Conservation (phyloP, 2,329 filamentous ascomycete species). For the Botrytis aclada region DNA sequence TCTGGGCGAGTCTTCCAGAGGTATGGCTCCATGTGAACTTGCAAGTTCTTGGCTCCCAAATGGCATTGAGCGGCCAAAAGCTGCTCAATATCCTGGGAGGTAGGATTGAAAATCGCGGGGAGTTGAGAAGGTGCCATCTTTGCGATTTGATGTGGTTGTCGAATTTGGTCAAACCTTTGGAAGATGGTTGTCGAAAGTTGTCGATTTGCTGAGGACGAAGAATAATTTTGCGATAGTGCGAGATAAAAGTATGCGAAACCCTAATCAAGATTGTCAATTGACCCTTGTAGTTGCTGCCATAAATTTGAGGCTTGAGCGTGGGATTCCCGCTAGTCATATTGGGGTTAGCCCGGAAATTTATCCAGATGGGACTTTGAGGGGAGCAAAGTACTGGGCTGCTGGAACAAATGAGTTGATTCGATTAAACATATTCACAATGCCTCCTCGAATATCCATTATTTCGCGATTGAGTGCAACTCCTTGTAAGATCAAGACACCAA, state of each 20-base stretch:
- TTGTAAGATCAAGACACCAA: conserved; percentile 46
- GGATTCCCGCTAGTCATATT: conserved; percentile 32
- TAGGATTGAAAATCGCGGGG: conserved; percentile 93
- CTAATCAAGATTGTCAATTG: conserved; percentile 19
- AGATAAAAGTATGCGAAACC: conserved; percentile 20
- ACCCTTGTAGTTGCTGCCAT: neutral
- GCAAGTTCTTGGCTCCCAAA: conserved; percentile 97
- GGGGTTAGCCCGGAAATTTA: conserved; percentile 26
- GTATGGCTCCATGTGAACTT: conserved; percentile 99
- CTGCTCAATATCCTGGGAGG: conserved; percentile 97
- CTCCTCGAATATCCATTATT: conserved; percentile 61
- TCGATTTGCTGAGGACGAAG: conserved; percentile 29
- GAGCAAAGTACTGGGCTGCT: conserved; percentile 5
- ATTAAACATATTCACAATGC: conserved; percentile 47
- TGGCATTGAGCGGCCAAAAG: conserved; percentile 95
- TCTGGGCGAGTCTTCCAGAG: conserved; percentile 99
- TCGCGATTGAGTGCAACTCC: conserved; percentile 58
- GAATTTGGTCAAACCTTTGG: conserved; percentile 34
- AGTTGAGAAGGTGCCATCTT: conserved; percentile 96
- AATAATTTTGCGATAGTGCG: conserved; percentile 19
- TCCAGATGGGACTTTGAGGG: conserved; percentile 18
- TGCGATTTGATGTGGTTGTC: conserved; percentile 49
- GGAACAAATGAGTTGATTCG: neutral
- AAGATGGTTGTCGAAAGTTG: conserved; percentile 19
- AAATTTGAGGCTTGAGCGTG: accelerated